These are phyloP conservation scores for Nakaseomyces sp. DNA, from an alignment of 1,139 yeast genomes.

Conservation along the genomic window DNA sequence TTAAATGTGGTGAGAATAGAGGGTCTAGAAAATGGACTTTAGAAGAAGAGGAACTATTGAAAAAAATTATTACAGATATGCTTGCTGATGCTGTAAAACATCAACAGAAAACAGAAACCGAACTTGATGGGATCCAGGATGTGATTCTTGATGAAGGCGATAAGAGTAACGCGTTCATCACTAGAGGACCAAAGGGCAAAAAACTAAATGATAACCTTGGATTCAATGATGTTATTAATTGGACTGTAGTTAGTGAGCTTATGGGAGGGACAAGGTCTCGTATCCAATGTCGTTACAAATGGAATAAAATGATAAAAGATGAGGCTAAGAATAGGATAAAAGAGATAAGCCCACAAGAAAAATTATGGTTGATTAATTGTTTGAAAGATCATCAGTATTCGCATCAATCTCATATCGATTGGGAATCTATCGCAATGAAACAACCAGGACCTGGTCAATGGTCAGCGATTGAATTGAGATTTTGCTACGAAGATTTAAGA, in stretches of 20 bases:
- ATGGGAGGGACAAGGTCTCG: slow-evolving; percentile 77
- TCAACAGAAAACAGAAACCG: slow-evolving; percentile 8
- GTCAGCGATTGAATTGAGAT: slow-evolving; percentile 37
- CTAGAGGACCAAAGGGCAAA: slow-evolving; percentile 16
- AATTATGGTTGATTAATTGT: slow-evolving; percentile 45
- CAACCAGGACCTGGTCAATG: slow-evolving; percentile 34
- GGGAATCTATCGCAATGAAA: slow-evolving; percentile 45
- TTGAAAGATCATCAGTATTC: slow-evolving; percentile 38
- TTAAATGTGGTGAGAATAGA: slow-evolving; percentile 76
- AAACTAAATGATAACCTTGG: slow-evolving; percentile 15
- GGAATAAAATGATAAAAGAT: slow-evolving; percentile 63
- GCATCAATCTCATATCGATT: slow-evolving; percentile 41
- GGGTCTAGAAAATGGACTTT: slow-evolving; percentile 69
- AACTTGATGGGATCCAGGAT: slow-evolving; percentile 10
- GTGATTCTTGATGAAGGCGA: slow-evolving; percentile 16
- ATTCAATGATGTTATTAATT: slow-evolving; percentile 42
- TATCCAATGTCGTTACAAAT: slow-evolving; percentile 81
- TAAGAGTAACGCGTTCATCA: slow-evolving; percentile 17
- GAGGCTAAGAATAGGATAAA: slow-evolving; percentile 33
- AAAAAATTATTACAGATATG: slow-evolving; percentile 44
- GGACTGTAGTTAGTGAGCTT: slow-evolving; percentile 74
- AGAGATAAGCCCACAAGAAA: slow-evolving; percentile 31
- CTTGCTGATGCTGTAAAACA: slow-evolving; percentile 23
- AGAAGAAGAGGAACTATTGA: slow-evolving; percentile 60
- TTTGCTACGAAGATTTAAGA: slow-evolving; percentile 36